A percentile compares a stretch with the other conserved stretches of the same genome.
Conservation (phyloP, 2,329 filamentous ascomycete species). For the Achaetomium macrosporum region DNA sequence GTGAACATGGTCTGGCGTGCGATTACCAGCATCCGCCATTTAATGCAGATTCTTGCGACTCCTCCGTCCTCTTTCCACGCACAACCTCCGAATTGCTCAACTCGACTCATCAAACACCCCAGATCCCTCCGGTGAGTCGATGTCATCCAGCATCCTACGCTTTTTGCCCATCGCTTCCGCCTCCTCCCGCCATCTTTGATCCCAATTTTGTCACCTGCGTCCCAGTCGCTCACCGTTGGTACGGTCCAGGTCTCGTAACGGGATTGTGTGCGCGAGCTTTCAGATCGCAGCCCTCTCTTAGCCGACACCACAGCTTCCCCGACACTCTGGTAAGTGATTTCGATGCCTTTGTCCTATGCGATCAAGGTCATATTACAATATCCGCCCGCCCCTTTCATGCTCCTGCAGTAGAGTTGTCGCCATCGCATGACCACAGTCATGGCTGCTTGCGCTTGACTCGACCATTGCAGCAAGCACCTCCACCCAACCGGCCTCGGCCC, state of each 20-base stretch:
- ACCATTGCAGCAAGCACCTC: slow-evolving; percentile 1
- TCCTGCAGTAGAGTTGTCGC: background rate
- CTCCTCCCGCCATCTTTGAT: slow-evolving; percentile 4
- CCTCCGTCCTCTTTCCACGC: slow-evolving; percentile 28
- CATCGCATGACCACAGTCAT: background rate
- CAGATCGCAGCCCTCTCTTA: slow-evolving; percentile 24
- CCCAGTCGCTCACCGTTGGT: slow-evolving; percentile 23
- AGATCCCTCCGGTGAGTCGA: slow-evolving; percentile 26
- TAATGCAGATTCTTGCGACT: slow-evolving; percentile 29
- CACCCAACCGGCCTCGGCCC: background rate
- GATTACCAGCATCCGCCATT: slow-evolving; percentile 26
- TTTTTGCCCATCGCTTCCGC: slow-evolving; percentile 8
- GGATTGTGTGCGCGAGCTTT: slow-evolving; percentile 24
- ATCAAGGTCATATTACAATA: slow-evolving; percentile 27
- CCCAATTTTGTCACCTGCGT: slow-evolving; percentile 11
- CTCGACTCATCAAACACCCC: slow-evolving; percentile 27
- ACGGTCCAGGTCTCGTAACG: slow-evolving; percentile 17
- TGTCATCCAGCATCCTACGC: slow-evolving; percentile 13
- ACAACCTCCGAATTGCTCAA: slow-evolving; percentile 28
- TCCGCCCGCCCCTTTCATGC: slow-evolving; percentile 15
- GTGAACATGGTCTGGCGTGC: slow-evolving; percentile 14
- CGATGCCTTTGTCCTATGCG: slow-evolving; percentile 31
- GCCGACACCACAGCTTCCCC: slow-evolving; percentile 31
- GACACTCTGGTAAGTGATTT: slow-evolving; percentile 34
- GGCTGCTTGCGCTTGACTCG: slow-evolving; percentile 10